Evolutionary conservation across 192 early-diverging fungal species (phyloP).

Genomic region (Kappamyces sp.): DNA sequence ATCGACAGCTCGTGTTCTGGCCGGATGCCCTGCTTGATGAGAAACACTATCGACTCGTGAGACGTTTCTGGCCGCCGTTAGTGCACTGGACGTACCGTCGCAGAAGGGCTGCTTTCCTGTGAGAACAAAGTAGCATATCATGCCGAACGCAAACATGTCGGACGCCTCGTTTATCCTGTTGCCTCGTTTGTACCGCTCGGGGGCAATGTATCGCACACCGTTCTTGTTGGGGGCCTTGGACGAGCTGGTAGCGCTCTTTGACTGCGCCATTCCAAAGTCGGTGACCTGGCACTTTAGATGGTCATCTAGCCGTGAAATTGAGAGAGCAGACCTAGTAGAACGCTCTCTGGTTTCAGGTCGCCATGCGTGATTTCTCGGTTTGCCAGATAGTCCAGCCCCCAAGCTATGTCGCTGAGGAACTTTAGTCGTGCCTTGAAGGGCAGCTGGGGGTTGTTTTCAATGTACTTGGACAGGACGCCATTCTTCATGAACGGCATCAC

Average conservation of each 20-base stretch:
- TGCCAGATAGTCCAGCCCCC: conserved; percentile 35
- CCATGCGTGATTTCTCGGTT: conserved; percentile 23
- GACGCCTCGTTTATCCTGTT: background rate
- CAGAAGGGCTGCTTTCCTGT: conserved; percentile 2
- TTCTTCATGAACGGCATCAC: conserved; percentile 30
- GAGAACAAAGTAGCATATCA: conserved; percentile 11
- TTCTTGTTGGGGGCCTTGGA: background rate
- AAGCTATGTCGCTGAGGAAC: conserved; percentile 33
- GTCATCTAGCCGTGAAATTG: background rate
- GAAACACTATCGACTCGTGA: too few relatives aligned
- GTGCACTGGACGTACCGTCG: background rate
- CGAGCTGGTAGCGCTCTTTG: background rate
- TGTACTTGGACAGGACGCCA: conserved; percentile 26
- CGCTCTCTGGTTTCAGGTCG: conserved; percentile 27
- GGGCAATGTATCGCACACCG: conserved; percentile 26
- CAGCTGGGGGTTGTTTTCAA: conserved; percentile 13
- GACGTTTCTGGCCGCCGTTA: too few relatives aligned
- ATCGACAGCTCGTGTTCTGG: too few relatives aligned
- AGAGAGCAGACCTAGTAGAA: conserved; percentile 11
- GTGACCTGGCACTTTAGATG: background rate
- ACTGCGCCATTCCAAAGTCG: conserved; percentile 13
- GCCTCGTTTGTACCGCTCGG: conserved; percentile 17
- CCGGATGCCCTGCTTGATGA: too few relatives aligned
- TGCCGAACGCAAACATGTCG: conserved; percentile 17
- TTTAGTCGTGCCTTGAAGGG: conserved; percentile 5